Conservation (phyloP, 2,329 filamentous ascomycete genomes). For the Apiospora malaysiana region DNA sequence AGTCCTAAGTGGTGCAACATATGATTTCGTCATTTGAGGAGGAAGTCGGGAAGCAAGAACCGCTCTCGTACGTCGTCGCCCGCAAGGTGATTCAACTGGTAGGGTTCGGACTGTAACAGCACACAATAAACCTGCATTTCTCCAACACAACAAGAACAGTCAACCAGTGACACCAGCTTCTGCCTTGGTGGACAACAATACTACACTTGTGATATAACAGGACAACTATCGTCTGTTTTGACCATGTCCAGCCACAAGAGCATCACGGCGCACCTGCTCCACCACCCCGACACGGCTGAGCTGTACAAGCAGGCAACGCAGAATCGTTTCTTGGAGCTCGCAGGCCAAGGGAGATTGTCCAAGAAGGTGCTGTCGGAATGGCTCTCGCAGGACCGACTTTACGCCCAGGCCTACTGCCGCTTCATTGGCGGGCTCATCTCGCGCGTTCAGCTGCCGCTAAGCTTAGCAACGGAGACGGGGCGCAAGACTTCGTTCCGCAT, state of each 20-base stretch:
- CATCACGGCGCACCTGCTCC: constrained; percentile 28
- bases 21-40: background rate
- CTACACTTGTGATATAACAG: background rate
- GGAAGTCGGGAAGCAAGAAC: background rate
- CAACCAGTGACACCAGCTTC: background rate
- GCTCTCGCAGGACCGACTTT: constrained; percentile 41
- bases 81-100: background rate
- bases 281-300: constrained; percentile 29
- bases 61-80: background rate
- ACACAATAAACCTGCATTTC: background rate
- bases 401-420: constrained; percentile 39
- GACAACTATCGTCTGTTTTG: constrained; percentile 26
- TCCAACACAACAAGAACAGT: background rate
- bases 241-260: constrained; percentile 27
- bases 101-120: background rate
- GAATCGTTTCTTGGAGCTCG: constrained; percentile 35
- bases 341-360: constrained; percentile 36
- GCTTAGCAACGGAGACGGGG: constrained; percentile 20
- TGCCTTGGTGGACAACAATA: background rate
- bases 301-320: constrained; percentile 37
- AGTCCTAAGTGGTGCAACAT: background rate
- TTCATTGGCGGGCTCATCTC: constrained; percentile 40
- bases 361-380: constrained; percentile 34
- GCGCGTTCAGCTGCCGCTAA: constrained; percentile 34
- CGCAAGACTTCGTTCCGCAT: constrained; percentile 30